Base-by-base conservation (phyloP, 805 yeast species). In the Candida koratica region DNA sequence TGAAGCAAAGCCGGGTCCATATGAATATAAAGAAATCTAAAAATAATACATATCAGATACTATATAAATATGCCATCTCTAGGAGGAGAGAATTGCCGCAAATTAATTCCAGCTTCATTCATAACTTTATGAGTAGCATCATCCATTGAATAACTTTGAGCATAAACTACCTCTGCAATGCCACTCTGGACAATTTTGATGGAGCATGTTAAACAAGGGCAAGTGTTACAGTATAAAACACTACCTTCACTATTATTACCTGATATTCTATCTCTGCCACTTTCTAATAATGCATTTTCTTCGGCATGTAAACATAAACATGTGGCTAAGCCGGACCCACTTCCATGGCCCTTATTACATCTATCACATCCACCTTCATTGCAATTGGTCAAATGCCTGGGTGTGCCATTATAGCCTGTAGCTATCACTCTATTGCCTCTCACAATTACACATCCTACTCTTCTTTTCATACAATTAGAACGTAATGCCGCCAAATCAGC, bases 361-460 rank as follows among this genome's bases (percentile, higher is more conserved):
- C 98, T 67, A 4, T 76, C 60, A 58, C 99, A 93, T 1, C 99
- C 99, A 15, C 98, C 98, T 49, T 87, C 90, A 52, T 86, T 89
- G 61, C 99, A 93, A 51, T 93, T 93, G 17, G 69, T 66, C 49
- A 87, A 61, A 41, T 88, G 85, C 27, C 96, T 71, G 8, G 99
- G 97, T 0, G 99, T 93, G 2, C 99, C 99, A 52, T 93, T 93
- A 60, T 93, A 93, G 0, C 99, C 99, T 0, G 99, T 93, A 2
- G 97, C 93, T 17, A 93, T 73, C 17, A 93, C 95, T 38, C 97
- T 68, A 25, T 76, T 77, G 31, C 85, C 93, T 36, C 87, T 72
- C 2, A 87, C 96, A 12, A 93, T 75, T 6, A 93, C 97, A 60
- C 97, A 90, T 0, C 99, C 99, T 3, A 93, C 99, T 36, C 95